These are phyloP conservation scores for Fusarium scirpi DNA, from an alignment of 2,329 filamentous ascomycete species.

Conservation along the genomic window DNA sequence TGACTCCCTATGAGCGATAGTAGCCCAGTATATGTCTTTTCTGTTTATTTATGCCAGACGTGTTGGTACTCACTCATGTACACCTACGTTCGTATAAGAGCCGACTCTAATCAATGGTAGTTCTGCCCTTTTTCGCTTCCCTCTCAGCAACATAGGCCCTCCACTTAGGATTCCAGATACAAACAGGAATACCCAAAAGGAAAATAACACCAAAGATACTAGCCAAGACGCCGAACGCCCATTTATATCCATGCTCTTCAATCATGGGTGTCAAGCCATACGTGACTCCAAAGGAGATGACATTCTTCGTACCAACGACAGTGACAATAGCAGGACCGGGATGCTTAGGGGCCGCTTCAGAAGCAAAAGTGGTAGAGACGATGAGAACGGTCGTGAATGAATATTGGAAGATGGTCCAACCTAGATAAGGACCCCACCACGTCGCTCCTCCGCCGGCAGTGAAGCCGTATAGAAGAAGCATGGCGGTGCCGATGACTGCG, in stretches of 20 bases:
- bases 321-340: conserved; percentile 18
- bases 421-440: conserved; percentile 19
- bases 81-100: neutral
- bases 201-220: conserved; percentile 31
- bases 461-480: conserved; percentile 29
- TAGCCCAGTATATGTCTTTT: too few relatives aligned
- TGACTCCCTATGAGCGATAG: too few relatives aligned
- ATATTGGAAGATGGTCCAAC: conserved; percentile 24
- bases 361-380: conserved; percentile 14
- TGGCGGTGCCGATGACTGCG: conserved; percentile 24
- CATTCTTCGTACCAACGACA: conserved; percentile 18
- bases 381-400: conserved; percentile 16
- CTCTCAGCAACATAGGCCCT: conserved; percentile 19
- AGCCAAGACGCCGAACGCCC: conserved; percentile 14
- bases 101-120: neutral
- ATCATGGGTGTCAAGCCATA: conserved; percentile 18
- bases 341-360: conserved; percentile 20
- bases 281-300: conserved; percentile 14
- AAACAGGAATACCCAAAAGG: conserved; percentile 31
- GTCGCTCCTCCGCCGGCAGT: conserved; percentile 5
- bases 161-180: conserved; percentile 30
- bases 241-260: conserved; percentile 6
- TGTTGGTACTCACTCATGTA: too few relatives aligned
- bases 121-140: conserved; percentile 9
- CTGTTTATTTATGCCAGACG: too few relatives aligned